A percentile compares a stretch with the other conserved stretches of the same genome.
phyloP scores from a whole-genome alignment of 1,284 basidiomycete species.

The Apiotrichum laibachii region DNA sequence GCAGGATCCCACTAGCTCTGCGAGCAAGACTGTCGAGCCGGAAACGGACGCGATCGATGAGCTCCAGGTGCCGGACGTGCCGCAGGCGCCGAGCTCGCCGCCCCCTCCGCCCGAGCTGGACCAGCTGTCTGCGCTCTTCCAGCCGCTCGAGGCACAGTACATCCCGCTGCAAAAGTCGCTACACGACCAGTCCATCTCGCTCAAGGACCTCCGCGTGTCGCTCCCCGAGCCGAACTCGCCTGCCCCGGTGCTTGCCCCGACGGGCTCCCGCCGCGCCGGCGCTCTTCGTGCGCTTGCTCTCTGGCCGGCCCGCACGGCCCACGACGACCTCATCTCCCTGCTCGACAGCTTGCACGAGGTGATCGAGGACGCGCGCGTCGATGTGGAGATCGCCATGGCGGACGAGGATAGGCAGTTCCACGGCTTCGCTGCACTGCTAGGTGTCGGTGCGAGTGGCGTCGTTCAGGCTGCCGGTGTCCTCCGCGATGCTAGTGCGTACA shows the following conservation, averaged over 20 bases:
- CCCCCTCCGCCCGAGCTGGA: conserved; percentile 14
- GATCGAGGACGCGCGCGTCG: conserved; percentile 77
- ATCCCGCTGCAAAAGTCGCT: conserved; percentile 40
- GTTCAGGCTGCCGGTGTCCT: conserved; percentile 54
- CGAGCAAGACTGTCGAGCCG: too few relatives aligned
- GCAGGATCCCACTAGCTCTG: conserved; percentile 3
- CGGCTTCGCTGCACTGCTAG: conserved; percentile 70
- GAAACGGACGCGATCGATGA: background rate
- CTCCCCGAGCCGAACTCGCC: conserved; percentile 18
- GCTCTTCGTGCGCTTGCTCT: conserved; percentile 23
- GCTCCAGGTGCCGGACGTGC: background rate
- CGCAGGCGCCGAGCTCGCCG: background rate
- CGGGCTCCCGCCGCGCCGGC: conserved; percentile 12
- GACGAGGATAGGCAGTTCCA: conserved; percentile 69
- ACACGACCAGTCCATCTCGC: conserved; percentile 42
- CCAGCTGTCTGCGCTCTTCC: conserved; percentile 32
- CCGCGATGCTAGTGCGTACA: conserved; percentile 61
- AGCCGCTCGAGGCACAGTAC: conserved; percentile 34
- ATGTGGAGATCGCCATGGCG: conserved; percentile 75
- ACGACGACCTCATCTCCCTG: conserved; percentile 55
- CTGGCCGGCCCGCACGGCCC: conserved; percentile 27
- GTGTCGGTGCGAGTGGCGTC: conserved; percentile 56
- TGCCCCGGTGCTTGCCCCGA: conserved; percentile 6
- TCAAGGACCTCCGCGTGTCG: conserved; percentile 33
- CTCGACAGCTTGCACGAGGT: conserved; percentile 71